Base-by-base conservation (phyloP, 495 filamentous ascomycete genomes). In the Neurospora sp. region DNA sequence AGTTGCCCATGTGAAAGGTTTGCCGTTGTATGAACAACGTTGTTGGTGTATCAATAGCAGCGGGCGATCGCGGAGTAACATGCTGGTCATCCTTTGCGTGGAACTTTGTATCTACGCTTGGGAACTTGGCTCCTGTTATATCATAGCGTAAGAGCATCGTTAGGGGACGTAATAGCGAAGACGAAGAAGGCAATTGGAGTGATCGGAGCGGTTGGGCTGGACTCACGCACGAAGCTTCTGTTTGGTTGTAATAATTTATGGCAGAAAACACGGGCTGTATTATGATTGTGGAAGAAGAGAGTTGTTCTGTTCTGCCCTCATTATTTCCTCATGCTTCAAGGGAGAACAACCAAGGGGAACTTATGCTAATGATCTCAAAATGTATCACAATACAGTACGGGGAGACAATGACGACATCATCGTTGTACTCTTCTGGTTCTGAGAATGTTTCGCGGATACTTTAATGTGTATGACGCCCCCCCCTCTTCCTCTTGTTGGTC, bases 91-190 rank as follows among this genome's bases (percentile, higher is more conserved):
- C 40, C 40, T 40, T 40, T 40, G 40, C 40, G 14, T 40, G 40
- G 40, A 40, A 40, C 12, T 40, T 40, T 40, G 40, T 12, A 40
- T 40, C 40, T 40, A 40, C 40, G 12, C 40, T 40, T 40, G 40
- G 40, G 40, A 40, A 40, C 40, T 12, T 61, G 12, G 14, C 14
- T 35, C 3, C 31, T 65, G 27, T 37, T 37, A 9, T 35, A 35
- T 18, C 14, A 35, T 37, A 37, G 53, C 53, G 27, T 65, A 77
- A 38, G 40, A 72, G n/a, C 70, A 9, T 45, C 45, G 68, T 22
- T 69, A 38, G 69, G 71, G 38, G 61, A 69, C 53, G 71, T 53
- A 73, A 78, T 48, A 69, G 39, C 40, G 71, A 20, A 40, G 41
- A 69, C 12, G 18, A 65, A 8, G 31, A 71, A 68, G 10, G 31